Evolutionary conservation across 306 rosid genomes (phyloP).

Genomic region (Medicago ruthenica): DNA sequence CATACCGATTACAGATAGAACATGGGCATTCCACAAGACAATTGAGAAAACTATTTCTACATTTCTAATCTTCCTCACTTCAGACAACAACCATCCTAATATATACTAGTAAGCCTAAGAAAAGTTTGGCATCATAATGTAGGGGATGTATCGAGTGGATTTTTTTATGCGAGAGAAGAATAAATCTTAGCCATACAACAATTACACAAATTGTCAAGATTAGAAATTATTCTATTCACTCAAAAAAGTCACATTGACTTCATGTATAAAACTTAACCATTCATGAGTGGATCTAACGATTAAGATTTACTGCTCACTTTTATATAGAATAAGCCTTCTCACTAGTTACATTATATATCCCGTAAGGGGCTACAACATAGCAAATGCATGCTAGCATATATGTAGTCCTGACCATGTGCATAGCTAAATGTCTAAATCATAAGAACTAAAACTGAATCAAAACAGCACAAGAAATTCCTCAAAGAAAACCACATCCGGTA

Average conservation of each 20-base stretch:
- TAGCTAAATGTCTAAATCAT: too few relatives aligned
- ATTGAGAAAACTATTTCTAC: slow-evolving; percentile 4
- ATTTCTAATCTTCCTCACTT: slow-evolving; percentile 26
- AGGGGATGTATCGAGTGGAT: not conserved
- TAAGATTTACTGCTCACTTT: not conserved
- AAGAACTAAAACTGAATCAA: slow-evolving; percentile 29
- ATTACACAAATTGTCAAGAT: not conserved
- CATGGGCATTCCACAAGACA: slow-evolving; percentile 11
- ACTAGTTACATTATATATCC: not conserved
- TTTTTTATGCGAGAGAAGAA: not conserved
- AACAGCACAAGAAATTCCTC: not conserved
- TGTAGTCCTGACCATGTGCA: slow-evolving; percentile 1
- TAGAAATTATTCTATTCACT: not conserved
- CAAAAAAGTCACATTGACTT: not conserved
- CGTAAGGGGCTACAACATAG: not conserved
- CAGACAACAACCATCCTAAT: slow-evolving; percentile 29
- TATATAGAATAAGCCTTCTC: not conserved
- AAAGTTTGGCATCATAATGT: slow-evolving; percentile 29
- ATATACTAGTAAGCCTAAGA: not conserved
- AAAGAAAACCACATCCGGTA: not conserved
- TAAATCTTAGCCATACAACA: not conserved
- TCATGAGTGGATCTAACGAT: not conserved
- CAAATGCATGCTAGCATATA: slow-evolving; percentile 1
- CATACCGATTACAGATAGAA: slow-evolving; percentile 1
- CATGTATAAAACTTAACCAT: not conserved